These are phyloP conservation scores for Alternaria novae-zelandiae DNA, from an alignment of 2,329 filamentous ascomycete genomes.

Conservation along the genomic window DNA sequence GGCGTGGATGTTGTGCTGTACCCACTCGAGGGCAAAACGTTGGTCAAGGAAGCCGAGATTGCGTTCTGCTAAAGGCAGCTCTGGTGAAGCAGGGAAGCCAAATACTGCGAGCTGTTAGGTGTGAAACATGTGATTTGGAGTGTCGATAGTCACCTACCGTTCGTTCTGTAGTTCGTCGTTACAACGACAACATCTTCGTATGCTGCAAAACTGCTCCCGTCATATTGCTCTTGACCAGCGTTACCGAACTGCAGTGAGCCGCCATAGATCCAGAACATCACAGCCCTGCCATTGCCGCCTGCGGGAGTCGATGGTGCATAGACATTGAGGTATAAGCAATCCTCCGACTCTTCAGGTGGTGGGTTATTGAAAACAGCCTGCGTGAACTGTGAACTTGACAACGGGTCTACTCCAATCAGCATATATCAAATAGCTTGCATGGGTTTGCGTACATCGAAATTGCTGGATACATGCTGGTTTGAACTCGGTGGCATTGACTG, in stretches of 20 bases:
- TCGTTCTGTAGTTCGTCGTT: slow-evolving; percentile 38
- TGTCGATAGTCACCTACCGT: slow-evolving; percentile 4
- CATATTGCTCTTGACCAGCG: slow-evolving; percentile 29
- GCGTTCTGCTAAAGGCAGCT: slow-evolving; percentile 22
- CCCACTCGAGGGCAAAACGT: slow-evolving; percentile 62
- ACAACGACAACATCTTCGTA: slow-evolving; percentile 41
- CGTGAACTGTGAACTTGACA: slow-evolving; percentile 18
- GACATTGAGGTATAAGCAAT: slow-evolving; percentile 51
- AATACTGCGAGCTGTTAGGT: slow-evolving; percentile 26
- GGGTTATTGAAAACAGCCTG: slow-evolving; percentile 32
- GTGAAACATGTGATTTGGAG: no score
- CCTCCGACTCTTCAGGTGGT: slow-evolving; percentile 40
- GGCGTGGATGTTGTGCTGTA: slow-evolving; percentile 54
- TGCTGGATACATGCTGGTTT: slow-evolving; percentile 36
- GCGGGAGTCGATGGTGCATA: slow-evolving; percentile 35
- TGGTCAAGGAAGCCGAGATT: slow-evolving; percentile 65
- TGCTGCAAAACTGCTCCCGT: slow-evolving; percentile 36
- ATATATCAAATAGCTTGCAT: not conserved
- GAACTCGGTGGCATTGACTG: slow-evolving; percentile 21
- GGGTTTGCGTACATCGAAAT: slow-evolving; percentile 23
- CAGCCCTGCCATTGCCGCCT: slow-evolving; percentile 24
- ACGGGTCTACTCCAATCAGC: slow-evolving; percentile 18
- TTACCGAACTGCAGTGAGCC: slow-evolving; percentile 34
- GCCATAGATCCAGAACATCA: slow-evolving; percentile 44
- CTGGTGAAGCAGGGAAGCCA: slow-evolving; percentile 34